Conservation (phyloP, 352 stramenopile species). For the Thalassiosira mediterranea region DNA sequence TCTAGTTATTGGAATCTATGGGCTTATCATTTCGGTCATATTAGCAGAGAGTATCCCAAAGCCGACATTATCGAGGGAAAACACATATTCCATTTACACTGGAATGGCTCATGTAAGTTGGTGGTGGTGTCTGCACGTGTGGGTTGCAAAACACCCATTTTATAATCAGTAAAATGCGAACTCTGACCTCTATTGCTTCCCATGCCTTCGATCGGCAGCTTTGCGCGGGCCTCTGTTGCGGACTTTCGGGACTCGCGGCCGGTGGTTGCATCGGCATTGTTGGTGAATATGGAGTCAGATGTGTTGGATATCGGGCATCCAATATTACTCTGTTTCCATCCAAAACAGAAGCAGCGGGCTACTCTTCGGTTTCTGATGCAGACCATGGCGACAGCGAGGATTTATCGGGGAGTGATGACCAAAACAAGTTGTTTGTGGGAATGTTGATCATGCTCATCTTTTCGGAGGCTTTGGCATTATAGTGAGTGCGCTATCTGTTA, state of each 20-base stretch:
- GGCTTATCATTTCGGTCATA: conserved; percentile 94
- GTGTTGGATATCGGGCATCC: conserved; percentile 70
- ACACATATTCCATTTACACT: conserved; percentile 78
- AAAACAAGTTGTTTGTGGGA: conserved; percentile 80
- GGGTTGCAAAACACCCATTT: too few species aligned
- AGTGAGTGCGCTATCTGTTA: conserved; percentile 39
- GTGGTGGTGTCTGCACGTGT: too few species aligned
- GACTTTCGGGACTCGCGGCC: conserved; percentile 90
- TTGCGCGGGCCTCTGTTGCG: conserved; percentile 91
- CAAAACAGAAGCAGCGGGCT: conserved; percentile 50
- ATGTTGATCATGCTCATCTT: conserved; percentile 87
- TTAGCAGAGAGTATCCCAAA: conserved; percentile 88
- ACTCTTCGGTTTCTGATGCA: conserved; percentile 25
- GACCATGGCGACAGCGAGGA: conserved; percentile 44
- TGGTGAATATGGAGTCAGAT: conserved; percentile 84
- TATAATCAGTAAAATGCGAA: too few species aligned
- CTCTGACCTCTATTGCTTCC: too few species aligned
- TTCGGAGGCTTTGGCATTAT: conserved; percentile 79
- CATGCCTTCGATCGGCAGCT: too few species aligned
- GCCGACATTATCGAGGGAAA: conserved; percentile 64
- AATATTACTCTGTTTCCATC: conserved; percentile 79
- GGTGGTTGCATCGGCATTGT: conserved; percentile 95
- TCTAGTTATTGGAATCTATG: conserved; percentile 94
- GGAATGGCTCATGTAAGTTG: conserved; percentile 79
- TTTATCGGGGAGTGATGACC: conserved; percentile 63